Evolutionary conservation across 2,329 filamentous ascomycete species (phyloP), one percentile per base, ranked within the genome.

Genomic region (Penicillium oxalicum): DNA sequence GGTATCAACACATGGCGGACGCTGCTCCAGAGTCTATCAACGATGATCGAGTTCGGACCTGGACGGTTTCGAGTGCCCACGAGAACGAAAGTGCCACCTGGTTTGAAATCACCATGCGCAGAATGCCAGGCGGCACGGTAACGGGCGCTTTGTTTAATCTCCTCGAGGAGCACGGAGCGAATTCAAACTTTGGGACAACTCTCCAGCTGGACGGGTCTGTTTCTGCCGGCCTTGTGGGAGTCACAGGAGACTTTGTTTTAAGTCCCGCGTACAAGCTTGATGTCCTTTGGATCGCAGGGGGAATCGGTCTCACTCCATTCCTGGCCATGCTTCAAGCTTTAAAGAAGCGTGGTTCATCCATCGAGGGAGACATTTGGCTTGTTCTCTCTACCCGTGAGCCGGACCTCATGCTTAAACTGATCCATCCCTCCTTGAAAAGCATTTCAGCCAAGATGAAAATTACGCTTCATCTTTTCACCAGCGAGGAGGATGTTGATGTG

Each of bases 281-380:
- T 25, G 38, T 43, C 11, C 26, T 56, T 9, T 58, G 51, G 49
- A 33, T 52, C 9, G 65, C 65, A 11, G 65, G 65, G 2, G 65
- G 65, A 6, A 61, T 68, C 13, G 65, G 65, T 2, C 54, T 67
- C 8, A 68, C 64, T 27, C 65, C 65, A 5, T 54, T 68, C 32
- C 56, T 68, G 26, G 55, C 61, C 34, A 68, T 68, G 59, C 35
- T 59, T 4, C 43, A 13, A 28, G 52, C 52, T 27, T 44, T 60
- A 9, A 41, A 29, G 24, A 27, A 43, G 12, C 46, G 47, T 12
- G 37, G 28, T 5, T 12, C 18, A 9, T 4, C 29, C n/a, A 24
- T n/a, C 2, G 4, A 36, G 6, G 37, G 13, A 6, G 45, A 49
- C 18, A 43, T 52, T 3, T 35, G 27, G 6, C 25, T 55, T 9